Evolutionary conservation across 2,329 filamentous ascomycete genomes (phyloP).

Genomic region (Aspergillus eucalypticola): DNA sequence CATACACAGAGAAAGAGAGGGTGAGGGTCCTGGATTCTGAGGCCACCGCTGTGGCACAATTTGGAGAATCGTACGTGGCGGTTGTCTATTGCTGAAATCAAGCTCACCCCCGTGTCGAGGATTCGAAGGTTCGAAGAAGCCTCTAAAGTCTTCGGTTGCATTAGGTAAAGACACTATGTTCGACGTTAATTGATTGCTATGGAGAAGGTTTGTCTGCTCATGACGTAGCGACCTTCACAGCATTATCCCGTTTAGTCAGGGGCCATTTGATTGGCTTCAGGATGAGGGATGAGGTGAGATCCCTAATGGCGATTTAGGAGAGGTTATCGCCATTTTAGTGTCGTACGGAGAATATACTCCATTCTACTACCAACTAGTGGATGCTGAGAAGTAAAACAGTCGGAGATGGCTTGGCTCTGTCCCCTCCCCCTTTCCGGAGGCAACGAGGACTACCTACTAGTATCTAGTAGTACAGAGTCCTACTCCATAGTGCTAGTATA

Average conservation of each 20-base stretch:
- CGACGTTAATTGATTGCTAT: neutral
- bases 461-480: too few species aligned
- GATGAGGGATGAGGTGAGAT: neutral
- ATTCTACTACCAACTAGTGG: neutral
- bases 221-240: neutral
- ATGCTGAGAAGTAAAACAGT: neutral
- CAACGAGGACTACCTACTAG: too few species aligned
- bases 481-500: too few species aligned
- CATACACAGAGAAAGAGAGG: neutral
- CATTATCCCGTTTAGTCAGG: constrained; percentile 3
- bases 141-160: constrained; percentile 1
- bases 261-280: neutral
- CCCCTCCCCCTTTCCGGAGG: neutral
- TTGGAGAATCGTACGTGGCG: neutral
- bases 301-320: neutral
- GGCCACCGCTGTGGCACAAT: neutral
- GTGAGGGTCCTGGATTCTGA: neutral
- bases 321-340: neutral
- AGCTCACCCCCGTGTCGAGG: constrained; percentile 1
- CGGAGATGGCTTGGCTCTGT: neutral
- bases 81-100: neutral
- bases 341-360: neutral
- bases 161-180: constrained; percentile 1
- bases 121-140: constrained; percentile 10
- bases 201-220: neutral